phyloP scores from a whole-genome alignment of 352 stramenopile genomes.

The Pythium diclinum region DNA sequence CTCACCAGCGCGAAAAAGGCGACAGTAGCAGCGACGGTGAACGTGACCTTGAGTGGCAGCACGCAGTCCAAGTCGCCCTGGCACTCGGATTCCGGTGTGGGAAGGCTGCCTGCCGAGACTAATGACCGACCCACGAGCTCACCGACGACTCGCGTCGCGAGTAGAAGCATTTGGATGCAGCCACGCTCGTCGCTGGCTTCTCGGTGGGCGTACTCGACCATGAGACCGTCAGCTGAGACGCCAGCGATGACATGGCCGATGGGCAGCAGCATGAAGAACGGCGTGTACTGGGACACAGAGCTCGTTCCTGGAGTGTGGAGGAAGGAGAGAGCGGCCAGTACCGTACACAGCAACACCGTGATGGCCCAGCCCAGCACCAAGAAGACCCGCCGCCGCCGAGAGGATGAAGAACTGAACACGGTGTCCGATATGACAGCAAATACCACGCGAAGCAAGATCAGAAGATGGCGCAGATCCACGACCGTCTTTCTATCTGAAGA shows the following conservation, averaged over 20 bases:
- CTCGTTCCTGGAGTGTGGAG: background rate
- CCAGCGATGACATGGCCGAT: slow-evolving; percentile 9
- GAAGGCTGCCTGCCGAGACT: slow-evolving; percentile 4
- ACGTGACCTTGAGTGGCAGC: slow-evolving; percentile 6
- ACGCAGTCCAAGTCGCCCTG: slow-evolving; percentile 8
- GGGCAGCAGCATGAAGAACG: slow-evolving; percentile 5
- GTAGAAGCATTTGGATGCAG: slow-evolving; percentile 19
- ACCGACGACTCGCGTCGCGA: slow-evolving; percentile 20
- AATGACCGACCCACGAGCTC: slow-evolving; percentile 7
- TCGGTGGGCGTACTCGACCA: slow-evolving; percentile 31
- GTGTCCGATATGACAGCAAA: slow-evolving; percentile 9
- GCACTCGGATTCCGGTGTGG: background rate
- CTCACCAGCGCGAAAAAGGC: slow-evolving; percentile 1
- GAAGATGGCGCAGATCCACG: background rate
- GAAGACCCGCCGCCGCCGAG: slow-evolving; percentile 3
- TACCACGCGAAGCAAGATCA: slow-evolving; percentile 3
- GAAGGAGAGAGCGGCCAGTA: background rate
- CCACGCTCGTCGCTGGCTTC: slow-evolving; percentile 19
- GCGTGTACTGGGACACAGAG: background rate
- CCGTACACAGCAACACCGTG: background rate
- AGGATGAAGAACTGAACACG: background rate
- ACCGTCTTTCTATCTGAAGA: background rate
- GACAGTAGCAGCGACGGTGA: slow-evolving; percentile 1
- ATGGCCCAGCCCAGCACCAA: slow-evolving; percentile 10
- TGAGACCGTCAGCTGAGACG: slow-evolving; percentile 23